Base-by-base conservation (phyloP, 345 rosid species). In the Dipteronia dyeriana region DNA sequence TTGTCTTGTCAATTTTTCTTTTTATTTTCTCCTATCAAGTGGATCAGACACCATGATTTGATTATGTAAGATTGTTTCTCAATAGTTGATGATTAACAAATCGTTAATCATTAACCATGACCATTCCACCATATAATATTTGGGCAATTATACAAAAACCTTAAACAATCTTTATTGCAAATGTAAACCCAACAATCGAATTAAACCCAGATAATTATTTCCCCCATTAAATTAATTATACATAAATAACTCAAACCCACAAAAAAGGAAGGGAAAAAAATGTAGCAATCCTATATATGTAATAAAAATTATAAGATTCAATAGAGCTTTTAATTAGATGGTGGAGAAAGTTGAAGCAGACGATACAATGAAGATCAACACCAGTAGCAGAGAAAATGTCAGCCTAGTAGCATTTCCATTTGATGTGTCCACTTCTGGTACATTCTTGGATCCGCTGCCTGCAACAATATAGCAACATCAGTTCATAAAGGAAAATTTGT, bases 371-470 rank as follows among this genome's bases (percentile, higher is more conserved):
- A 84, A 77, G 43, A 80, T 16, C 60, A 68, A 54, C 16, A 82
- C 19, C 1, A 69, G 9, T 29, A 76, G 34, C 34, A 76, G 68
- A 45, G 79, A 68, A 45, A 77, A 64, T 38, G 71, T 70, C 75
- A 31, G 34, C 19, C 80, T 82, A 2, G 61, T 62, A 19, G 61
- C 39, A 67, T 68, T 79, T 76, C 84, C 85, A 66, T 69, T 67
- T 19, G 83, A 80, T 41, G 75, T 71, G 66, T 71, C 68, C 39
- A 49, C 75, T 1, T 72, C 59, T 63, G 87, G 76, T 34, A 29
- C 75, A 7, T 76, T 70, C 71, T 76, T 82, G 0, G 87, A 84
- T 74, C 86, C 89, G 19, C n/a, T 45, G 60, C 70, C 75, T 54
- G 81, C 72, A 60, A 25, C 62, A 54, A 53, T 41, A 17, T 9